phyloP scores from a whole-genome alignment of 192 early-diverging fungal species.

The Coemansia sp. region DNA sequence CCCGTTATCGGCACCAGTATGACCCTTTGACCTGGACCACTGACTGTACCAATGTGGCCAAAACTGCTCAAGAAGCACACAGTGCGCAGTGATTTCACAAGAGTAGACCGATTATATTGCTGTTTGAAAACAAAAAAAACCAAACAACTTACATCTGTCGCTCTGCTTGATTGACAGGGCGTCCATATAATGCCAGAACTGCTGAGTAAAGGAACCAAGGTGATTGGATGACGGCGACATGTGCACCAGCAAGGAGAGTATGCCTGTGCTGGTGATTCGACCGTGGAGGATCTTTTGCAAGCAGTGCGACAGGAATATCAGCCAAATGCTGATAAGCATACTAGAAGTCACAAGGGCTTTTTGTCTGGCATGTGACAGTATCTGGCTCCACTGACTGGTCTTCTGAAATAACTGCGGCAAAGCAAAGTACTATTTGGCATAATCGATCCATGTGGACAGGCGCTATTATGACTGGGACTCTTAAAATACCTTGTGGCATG shows the following conservation, averaged over 20 bases:
- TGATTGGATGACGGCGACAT: not conserved
- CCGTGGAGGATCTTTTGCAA: not conserved
- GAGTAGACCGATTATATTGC: too few relatives aligned
- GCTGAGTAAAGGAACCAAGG: not conserved
- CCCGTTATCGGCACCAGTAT: not conserved
- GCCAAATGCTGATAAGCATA: not conserved
- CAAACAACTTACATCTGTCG: too few relatives aligned
- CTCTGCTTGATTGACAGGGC: not conserved
- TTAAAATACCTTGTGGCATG: too few relatives aligned
- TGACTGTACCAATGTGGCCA: slow-evolving; percentile 35
- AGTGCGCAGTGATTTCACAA: slow-evolving; percentile 17
- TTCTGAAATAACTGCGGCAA: not conserved
- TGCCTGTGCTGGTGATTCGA: not conserved
- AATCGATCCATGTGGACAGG: too few relatives aligned
- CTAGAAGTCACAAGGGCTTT: not conserved
- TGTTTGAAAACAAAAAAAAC: too few relatives aligned
- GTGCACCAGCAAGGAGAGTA: not conserved
- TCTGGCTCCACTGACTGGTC: not conserved
- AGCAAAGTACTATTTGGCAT: not conserved
- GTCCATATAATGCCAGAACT: not conserved
- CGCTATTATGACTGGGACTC: too few relatives aligned
- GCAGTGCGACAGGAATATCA: not conserved
- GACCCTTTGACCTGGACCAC: slow-evolving; percentile 6
- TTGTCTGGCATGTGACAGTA: not conserved
- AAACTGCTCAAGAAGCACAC: not conserved